These are phyloP conservation scores for Aegilops bicornis DNA, from an alignment of 176 grass and related monocot species.

Conservation along the genomic window DNA sequence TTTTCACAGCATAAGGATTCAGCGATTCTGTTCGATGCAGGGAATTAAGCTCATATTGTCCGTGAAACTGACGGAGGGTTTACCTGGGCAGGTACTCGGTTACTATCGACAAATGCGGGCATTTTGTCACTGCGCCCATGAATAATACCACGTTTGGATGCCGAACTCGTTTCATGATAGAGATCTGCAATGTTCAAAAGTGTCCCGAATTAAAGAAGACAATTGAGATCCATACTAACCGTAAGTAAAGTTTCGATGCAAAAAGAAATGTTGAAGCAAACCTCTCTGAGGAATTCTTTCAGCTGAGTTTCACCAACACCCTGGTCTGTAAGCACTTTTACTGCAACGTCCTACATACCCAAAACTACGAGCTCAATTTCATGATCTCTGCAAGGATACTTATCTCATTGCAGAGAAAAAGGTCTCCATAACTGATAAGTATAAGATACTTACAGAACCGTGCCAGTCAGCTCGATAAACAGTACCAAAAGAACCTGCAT, in stretches of 20 bases:
- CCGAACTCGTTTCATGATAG: constrained; percentile 91
- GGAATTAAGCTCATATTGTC: background rate
- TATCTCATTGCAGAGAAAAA: background rate
- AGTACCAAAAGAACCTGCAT: constrained; percentile 84
- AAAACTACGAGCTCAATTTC: constrained; percentile 11
- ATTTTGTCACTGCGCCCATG: constrained; percentile 91
- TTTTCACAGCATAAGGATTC: constrained; percentile 32
- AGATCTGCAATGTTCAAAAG: constrained; percentile 46
- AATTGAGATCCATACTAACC: background rate
- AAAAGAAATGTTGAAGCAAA: constrained; percentile 9
- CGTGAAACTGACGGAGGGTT: background rate
- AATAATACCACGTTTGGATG: constrained; percentile 94
- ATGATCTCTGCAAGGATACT: constrained; percentile 17
- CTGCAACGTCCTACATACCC: constrained; percentile 81
- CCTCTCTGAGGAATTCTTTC: constrained; percentile 94
- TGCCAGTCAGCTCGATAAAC: constrained; percentile 95
- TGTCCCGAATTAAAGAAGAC: background rate
- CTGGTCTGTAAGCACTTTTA: constrained; percentile 86
- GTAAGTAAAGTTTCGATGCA: background rate
- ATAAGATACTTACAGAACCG: constrained; percentile 68
- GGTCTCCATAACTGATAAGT: background rate
- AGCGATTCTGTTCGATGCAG: background rate
- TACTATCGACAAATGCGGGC: constrained; percentile 80
- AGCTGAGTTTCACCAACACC: constrained; percentile 62
- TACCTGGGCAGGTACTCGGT: constrained; percentile 96